Evolutionary conservation across 805 yeast genomes (phyloP).

Genomic region (Lachancea nothofagi): DNA sequence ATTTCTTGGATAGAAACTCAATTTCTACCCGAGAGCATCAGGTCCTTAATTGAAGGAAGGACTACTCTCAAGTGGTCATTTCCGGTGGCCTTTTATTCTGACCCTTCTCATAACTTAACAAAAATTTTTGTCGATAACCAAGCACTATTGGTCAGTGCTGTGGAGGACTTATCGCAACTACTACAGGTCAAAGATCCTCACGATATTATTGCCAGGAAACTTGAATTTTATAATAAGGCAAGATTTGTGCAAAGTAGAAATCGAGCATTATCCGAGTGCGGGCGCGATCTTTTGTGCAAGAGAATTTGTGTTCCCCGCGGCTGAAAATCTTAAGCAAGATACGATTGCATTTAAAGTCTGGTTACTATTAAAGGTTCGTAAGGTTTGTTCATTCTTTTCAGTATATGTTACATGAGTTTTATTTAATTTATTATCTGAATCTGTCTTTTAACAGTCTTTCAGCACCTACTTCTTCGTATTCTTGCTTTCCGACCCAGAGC

Average conservation of each 20-base stretch:
- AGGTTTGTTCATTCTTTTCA: not conserved
- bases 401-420: constrained; percentile 3
- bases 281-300: constrained; percentile 32
- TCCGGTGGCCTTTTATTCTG: constrained; percentile 68
- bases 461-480: constrained; percentile 83
- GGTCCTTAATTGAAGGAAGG: constrained; percentile 60
- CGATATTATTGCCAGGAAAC: constrained; percentile 31
- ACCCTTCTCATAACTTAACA: constrained; percentile 45
- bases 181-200: constrained; percentile 41
- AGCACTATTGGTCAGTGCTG: constrained; percentile 54
- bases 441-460: constrained; percentile 75
- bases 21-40: constrained; percentile 69
- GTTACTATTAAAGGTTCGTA: too few relatives aligned
- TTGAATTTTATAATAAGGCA: constrained; percentile 36
- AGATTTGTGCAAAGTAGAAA: constrained; percentile 35
- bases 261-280: constrained; percentile 35
- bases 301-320: constrained; percentile 27
- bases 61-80: constrained; percentile 86
- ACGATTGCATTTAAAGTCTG: not conserved
- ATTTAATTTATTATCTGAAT: constrained; percentile 49
- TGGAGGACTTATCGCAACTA: constrained; percentile 61
- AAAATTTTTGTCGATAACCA: constrained; percentile 69
- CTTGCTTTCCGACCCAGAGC: constrained; percentile 84
- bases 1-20: constrained; percentile 86
- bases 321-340: not conserved